phyloP scores from a whole-genome alignment of 192 early-diverging fungal species.

The Gonapodya prolifera region DNA sequence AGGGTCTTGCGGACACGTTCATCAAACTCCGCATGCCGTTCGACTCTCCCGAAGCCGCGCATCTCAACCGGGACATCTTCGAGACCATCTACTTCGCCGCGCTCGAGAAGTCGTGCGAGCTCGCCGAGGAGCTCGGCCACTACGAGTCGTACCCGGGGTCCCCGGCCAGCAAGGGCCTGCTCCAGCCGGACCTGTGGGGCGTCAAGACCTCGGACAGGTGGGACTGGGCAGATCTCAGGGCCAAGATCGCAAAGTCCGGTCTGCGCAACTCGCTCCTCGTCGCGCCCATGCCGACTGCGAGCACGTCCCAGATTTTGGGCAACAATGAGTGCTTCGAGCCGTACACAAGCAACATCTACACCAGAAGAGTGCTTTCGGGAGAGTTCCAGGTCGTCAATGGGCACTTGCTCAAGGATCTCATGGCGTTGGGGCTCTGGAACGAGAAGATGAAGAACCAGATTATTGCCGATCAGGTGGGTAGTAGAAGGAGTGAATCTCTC shows the following conservation, averaged over 20 bases:
- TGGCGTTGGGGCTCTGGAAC: constrained; percentile 84
- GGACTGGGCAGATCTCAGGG: constrained; percentile 81
- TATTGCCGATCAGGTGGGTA: too few species aligned
- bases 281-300: constrained; percentile 97
- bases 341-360: constrained; percentile 87
- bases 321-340: constrained; percentile 97
- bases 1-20: constrained; percentile 95
- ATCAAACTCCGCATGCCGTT: constrained; percentile 91
- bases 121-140: constrained; percentile 63
- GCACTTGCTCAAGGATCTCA: constrained; percentile 88
- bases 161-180: constrained; percentile 75
- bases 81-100: constrained; percentile 95
- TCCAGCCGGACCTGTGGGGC: constrained; percentile 94
- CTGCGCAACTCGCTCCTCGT: constrained; percentile 89
- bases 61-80: constrained; percentile 80
- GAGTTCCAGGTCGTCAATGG: constrained; percentile 99
- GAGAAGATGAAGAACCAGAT: constrained; percentile 89
- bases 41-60: constrained; percentile 68
- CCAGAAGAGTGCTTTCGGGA: constrained; percentile 85
- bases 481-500: too few species aligned
- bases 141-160: constrained; percentile 82
- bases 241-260: constrained; percentile 64
- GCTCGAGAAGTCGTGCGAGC: constrained; percentile 79
- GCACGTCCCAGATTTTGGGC: constrained; percentile 92
- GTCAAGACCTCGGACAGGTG: constrained; percentile 61